Base-by-base conservation (phyloP, 495 filamentous ascomycete species). In the Penicillium longicatenatum region DNA sequence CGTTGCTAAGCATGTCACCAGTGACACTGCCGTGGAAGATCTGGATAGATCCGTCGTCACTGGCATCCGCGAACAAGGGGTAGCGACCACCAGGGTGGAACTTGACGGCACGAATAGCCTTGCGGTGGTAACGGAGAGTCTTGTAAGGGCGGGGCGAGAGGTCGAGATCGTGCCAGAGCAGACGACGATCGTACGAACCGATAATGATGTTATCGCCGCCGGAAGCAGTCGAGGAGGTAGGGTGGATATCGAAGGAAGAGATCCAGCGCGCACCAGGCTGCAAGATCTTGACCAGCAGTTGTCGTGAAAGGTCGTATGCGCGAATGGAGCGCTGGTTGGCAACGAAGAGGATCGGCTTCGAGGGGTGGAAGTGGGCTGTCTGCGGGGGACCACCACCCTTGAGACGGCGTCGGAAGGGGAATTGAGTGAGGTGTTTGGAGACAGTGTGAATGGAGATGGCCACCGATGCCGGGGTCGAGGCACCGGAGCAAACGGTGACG, bases 141-240 rank as follows among this genome's bases (percentile, higher is more conserved):
- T 97, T 97, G 78, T 97, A 98, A 1, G 94, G 94, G 51, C 87
- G 84, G 51, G 83, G 84, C 1, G 91, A 94, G 22, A 98, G 85
- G 57, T 98, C 95, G 24, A 98, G 82, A 75, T 98, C 94, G 68
- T 98, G 94, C 95, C 95, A 98, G 50, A 98, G 80, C 4, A 98
- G 81, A 48, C 93, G 88, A 57, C 90, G 88, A 72, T 98, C 94
- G 75, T 98, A 98, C 21, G 91, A 90, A 26, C 92, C 91, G 22
- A 96, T 89, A 56, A 98, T 90, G 58, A 98, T 71, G 73, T 98
- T 96, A 72, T 97, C 91, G 42, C 94, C 93, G 10, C 87, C 87
- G 14, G 77, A 72, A 17, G 73, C 73, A 41, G 69, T 72, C 17
- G 77, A 77, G 21, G 75, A 78, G n/a, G 71, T 76, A 3, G 93